Evolutionary conservation across 495 filamentous ascomycete genomes (phyloP), one percentile per base, ranked within the genome.

Genomic region (Podospora bellae-mahoneyi): DNA sequence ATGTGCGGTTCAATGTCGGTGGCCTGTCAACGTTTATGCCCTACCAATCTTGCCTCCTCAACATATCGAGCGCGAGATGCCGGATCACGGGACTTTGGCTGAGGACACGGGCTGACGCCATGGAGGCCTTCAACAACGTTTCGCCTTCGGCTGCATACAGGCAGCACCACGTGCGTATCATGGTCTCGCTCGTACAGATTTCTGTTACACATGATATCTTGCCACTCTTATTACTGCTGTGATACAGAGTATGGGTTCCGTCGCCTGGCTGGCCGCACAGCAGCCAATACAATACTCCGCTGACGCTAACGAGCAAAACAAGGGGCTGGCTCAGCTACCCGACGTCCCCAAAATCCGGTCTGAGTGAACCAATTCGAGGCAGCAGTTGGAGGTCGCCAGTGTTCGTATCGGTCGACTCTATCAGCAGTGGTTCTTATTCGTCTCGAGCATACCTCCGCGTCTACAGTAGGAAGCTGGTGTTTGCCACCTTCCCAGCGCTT

Each of bases 1-100:
- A 48, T n/a, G 64, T 56, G 26, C 65, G 58, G 68, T 53, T 28
- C 64, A 23, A 65, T 19, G 32, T 18, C 39, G 15, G 39, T 48
- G 39, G 39, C 13, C 39, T 5, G 4, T 32, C 3, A 32, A 32
- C 30, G 30, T 32, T 32, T 6, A 32, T 32, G 7, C 30, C 30
- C 4, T 32, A 7, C 30, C 30, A 5, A 7, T 32, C 30, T 32
- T 32, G 30, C 30, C 39, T 48, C 26, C 32, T 34, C 23, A 30
- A 5, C 23, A 19, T 7, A 23, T 23, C 23, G 23, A 23, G 23
- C 23, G 55, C 23, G 23, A 58, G n/a, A 26, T 26, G 55, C 55
- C 19, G 55, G 55, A 58, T 58, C 55, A 58, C 55, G 55, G 55
- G 55, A 58, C 55, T 61, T 18, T 61, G 20, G 18, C 16, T 32